Conservation (phyloP, 306 rosid species). For the Castanopsis chinensis region DNA sequence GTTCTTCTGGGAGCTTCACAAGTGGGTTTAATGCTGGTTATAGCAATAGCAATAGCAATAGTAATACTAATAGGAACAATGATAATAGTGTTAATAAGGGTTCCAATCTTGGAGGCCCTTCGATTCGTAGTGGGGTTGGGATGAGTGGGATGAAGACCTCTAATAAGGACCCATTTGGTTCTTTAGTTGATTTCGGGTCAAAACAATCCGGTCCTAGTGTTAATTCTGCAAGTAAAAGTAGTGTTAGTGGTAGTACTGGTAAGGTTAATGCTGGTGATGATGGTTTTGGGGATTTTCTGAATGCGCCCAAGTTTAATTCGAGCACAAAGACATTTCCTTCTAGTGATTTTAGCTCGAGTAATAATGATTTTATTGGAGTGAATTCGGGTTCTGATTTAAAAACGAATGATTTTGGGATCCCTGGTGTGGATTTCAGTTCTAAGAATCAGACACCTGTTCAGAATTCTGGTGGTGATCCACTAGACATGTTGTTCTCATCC, state of each 20-base stretch:
- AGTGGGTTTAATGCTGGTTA: conserved; percentile 9
- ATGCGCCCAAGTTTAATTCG: conserved; percentile 64
- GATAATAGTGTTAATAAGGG: conserved; percentile 27
- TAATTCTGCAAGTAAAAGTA: conserved; percentile 49
- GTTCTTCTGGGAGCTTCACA: conserved; percentile 36
- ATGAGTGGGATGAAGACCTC: conserved; percentile 22
- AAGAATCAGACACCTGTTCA: conserved; percentile 41
- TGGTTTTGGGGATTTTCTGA: conserved; percentile 81
- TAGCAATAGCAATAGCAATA: conserved; percentile 5
- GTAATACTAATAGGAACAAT: neutral
- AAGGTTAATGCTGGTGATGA: conserved; percentile 33
- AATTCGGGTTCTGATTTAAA: conserved; percentile 25
- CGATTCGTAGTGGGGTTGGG: conserved; percentile 39
- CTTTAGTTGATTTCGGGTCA: conserved; percentile 72
- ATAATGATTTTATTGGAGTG: conserved; percentile 41
- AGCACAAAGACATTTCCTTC: conserved; percentile 42
- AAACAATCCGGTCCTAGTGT: conserved; percentile 51
- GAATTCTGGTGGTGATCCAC: conserved; percentile 60
- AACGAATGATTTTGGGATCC: conserved; percentile 40
- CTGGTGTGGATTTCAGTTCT: conserved; percentile 23
- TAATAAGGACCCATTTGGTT: conserved; percentile 79
- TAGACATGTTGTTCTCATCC: conserved; percentile 65
- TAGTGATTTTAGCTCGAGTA: conserved; percentile 23
- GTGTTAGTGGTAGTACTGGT: too few species aligned
- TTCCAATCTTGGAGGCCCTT: conserved; percentile 61